These are phyloP conservation scores for Lipomyces yamadae DNA, from an alignment of 805 yeast genomes.

Conservation along the genomic window DNA sequence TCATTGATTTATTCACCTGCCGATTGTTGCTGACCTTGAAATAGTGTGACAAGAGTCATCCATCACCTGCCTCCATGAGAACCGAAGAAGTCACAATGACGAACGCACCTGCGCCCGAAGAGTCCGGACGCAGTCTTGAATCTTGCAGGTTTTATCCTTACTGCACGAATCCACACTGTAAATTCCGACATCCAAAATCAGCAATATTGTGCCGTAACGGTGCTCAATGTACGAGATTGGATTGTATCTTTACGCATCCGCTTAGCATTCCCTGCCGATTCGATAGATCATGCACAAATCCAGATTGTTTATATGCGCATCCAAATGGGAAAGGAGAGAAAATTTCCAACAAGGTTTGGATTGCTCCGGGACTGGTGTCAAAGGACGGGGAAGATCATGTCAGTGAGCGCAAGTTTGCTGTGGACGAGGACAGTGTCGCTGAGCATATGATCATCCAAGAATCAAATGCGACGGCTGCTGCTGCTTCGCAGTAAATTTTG, in stretches of 20 bases:
- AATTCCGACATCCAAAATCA: conserved; percentile 81
- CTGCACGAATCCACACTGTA: conserved; percentile 80
- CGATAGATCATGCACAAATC: conserved; percentile 74
- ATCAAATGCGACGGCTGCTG: not conserved
- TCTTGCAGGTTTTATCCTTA: conserved; percentile 79
- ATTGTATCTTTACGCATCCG: conserved; percentile 85
- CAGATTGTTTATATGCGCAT: conserved; percentile 73
- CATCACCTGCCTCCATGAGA: conserved; percentile 60
- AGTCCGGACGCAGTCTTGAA: conserved; percentile 54
- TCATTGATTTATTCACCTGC: not conserved
- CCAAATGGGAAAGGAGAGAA: conserved; percentile 60
- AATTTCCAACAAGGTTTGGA: conserved; percentile 27
- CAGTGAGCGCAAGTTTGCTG: conserved; percentile 31
- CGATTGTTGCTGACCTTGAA: conserved; percentile 26
- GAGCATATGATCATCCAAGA: not conserved
- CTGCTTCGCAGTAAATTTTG: not conserved
- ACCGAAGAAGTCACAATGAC: not conserved
- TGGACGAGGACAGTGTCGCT: conserved; percentile 23
- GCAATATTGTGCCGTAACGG: conserved; percentile 82
- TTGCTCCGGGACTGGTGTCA: conserved; percentile 17
- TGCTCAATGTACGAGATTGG: conserved; percentile 72
- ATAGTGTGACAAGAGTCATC: conserved; percentile 75
- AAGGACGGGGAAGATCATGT: conserved; percentile 9
- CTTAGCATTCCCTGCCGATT: conserved; percentile 78
- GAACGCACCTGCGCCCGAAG: not conserved